Evolutionary conservation across 306 rosid genomes (phyloP).

Genomic region (Trifolium pratense): DNA sequence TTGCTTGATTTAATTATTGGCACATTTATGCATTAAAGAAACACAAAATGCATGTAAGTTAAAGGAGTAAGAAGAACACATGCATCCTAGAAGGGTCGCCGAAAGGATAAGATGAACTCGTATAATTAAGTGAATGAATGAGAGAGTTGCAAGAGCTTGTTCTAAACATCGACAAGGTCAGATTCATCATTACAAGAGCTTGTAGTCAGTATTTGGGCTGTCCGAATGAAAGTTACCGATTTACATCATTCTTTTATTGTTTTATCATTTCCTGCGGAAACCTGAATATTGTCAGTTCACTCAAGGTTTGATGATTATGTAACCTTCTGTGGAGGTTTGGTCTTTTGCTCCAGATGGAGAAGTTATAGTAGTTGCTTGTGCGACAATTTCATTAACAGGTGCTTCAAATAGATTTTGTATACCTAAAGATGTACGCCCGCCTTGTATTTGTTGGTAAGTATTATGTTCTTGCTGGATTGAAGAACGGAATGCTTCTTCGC

Average conservation of each 20-base stretch:
- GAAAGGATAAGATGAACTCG: conserved; percentile 95
- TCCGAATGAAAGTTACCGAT: conserved; percentile 63
- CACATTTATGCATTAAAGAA: conserved; percentile 63
- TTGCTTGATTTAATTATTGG: conserved; percentile 89
- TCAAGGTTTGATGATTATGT: conserved; percentile 76
- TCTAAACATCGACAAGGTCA: conserved; percentile 95
- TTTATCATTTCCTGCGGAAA: conserved; percentile 80
- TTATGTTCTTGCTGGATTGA: conserved; percentile 83
- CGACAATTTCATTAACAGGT: conserved; percentile 66
- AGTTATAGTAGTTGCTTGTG: conserved; percentile 64
- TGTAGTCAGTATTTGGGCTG: conserved; percentile 68
- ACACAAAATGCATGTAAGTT: no score
- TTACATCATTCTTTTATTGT: conserved; percentile 80
- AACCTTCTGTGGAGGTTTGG: conserved; percentile 83
- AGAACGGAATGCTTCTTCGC: conserved; percentile 94
- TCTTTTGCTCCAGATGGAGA: conserved; percentile 55
- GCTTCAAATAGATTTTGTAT: conserved; percentile 53
- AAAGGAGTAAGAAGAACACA: no score
- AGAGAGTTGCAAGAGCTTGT: conserved; percentile 89
- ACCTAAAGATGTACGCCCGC: conserved; percentile 85
- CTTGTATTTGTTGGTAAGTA: conserved; percentile 76
- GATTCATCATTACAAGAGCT: conserved; percentile 2
- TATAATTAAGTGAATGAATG: conserved; percentile 92
- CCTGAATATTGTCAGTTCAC: conserved; percentile 84
- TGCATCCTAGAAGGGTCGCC: conserved; percentile 94